A percentile compares a stretch with the other conserved stretches of the same genome.
Evolutionary conservation across 164 flowering plant species (phyloP).

Genomic region (Tetracentron sinense): DNA sequence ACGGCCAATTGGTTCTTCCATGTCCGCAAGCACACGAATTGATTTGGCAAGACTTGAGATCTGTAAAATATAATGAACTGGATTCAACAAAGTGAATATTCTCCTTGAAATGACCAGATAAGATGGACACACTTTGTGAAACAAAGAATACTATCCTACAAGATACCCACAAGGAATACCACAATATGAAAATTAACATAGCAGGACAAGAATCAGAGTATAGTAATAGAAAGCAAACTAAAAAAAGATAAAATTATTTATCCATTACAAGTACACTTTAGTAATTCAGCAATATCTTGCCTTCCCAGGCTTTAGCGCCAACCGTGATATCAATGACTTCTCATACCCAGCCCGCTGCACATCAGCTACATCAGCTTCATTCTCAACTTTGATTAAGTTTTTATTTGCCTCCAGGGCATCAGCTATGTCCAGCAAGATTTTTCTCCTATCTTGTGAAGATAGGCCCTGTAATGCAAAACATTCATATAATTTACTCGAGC

Average conservation of each 20-base stretch:
- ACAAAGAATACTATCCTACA: neutral
- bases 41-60: conserved; percentile 74
- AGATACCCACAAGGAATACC: neutral
- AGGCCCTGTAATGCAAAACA: conserved; percentile 46
- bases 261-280: neutral
- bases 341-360: conserved; percentile 84
- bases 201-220: neutral
- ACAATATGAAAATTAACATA: neutral
- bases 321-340: conserved; percentile 70
- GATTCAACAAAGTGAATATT: neutral
- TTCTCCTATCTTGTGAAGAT: conserved; percentile 63
- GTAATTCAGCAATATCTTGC: conserved; percentile 31
- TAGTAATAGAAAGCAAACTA: neutral
- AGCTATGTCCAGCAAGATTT: conserved; percentile 73
- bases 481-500: conserved; percentile 1
- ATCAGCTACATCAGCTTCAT: conserved; percentile 82
- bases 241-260: neutral
- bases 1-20: conserved; percentile 92
- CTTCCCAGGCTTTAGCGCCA: conserved; percentile 83
- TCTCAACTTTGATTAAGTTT: conserved; percentile 55
- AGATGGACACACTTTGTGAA: neutral
- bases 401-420: conserved; percentile 86
- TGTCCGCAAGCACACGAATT: conserved; percentile 84
- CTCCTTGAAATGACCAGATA: neutral
- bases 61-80: conserved; percentile 30